Evolutionary conservation across 2,329 filamentous ascomycete species (phyloP).

Genomic region (Neofusicoccum laricinum): DNA sequence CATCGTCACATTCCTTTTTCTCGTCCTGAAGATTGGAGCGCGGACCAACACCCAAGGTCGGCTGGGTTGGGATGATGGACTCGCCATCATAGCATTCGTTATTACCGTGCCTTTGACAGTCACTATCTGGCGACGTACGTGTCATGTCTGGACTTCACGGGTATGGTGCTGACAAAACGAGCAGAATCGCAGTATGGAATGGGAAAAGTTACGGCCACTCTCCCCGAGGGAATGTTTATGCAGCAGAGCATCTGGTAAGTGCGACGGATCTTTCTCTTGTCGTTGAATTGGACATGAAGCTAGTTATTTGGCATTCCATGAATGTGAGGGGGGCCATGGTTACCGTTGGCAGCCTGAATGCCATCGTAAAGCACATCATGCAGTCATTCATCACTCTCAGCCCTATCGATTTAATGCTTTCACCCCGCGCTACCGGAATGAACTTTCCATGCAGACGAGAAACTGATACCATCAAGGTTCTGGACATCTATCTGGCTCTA

Average conservation of each 20-base stretch:
- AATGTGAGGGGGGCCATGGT: no score
- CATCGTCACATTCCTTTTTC: background rate
- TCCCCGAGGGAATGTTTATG: background rate
- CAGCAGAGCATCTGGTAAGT: background rate
- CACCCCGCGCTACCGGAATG: no score
- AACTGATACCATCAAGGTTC: conserved; percentile 19
- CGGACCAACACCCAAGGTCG: background rate
- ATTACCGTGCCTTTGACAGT: background rate
- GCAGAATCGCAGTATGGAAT: background rate
- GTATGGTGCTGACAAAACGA: background rate
- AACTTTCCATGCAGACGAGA: no score
- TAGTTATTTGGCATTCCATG: no score
- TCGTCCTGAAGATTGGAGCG: background rate
- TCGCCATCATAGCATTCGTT: background rate
- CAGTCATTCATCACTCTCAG: no score
- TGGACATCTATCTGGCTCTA: conserved; percentile 35
- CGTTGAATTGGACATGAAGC: background rate
- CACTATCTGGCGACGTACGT: background rate
- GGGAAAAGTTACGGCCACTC: background rate
- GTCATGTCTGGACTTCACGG: no score
- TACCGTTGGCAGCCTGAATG: no score
- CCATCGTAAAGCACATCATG: no score
- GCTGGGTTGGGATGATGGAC: background rate
- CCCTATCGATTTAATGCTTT: no score
- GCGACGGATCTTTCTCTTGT: background rate